These are phyloP conservation scores for Myochromella boudieri DNA, from an alignment of 768 basidiomycete genomes.

Conservation along the genomic window DNA sequence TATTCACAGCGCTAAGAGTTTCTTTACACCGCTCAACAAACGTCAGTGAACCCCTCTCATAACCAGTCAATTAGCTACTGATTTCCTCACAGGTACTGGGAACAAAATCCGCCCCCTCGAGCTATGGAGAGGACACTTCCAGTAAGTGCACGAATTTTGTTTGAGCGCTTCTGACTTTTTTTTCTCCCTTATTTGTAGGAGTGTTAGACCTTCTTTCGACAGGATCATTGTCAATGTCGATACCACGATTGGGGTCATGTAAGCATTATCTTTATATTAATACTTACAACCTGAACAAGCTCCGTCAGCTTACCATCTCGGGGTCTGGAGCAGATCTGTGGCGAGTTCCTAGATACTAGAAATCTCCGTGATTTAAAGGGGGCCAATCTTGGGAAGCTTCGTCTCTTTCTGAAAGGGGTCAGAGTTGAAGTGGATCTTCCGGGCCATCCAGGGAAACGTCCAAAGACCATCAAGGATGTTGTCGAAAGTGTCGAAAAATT, in stretches of 20 bases:
- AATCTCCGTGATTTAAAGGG: constrained; percentile 19
- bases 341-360: constrained; percentile 15
- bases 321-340: constrained; percentile 22
- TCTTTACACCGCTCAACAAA: constrained; percentile 21
- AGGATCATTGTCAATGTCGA: constrained; percentile 42
- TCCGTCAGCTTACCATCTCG: constrained; percentile 22
- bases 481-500: constrained; percentile 22
- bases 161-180: background rate
- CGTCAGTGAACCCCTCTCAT: too few species aligned
- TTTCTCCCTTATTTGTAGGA: constrained; percentile 23
- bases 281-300: constrained; percentile 4
- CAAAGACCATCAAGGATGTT: constrained; percentile 26
- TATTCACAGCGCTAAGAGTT: constrained; percentile 23
- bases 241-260: constrained; percentile 40
- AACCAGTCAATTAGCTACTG: constrained; percentile 5
- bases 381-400: constrained; percentile 21
- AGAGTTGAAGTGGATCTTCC: constrained; percentile 22
- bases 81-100: constrained; percentile 10
- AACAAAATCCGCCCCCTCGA: constrained; percentile 29
- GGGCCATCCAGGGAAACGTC: constrained; percentile 19
- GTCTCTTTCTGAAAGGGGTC: constrained; percentile 27
- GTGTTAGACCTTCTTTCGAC: constrained; percentile 38
- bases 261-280: constrained; percentile 6
- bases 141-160: too few species aligned
- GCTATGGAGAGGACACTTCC: constrained; percentile 41